Base-by-base conservation (phyloP, 192 early-diverging fungal species). In the Lobosporangium transversale region DNA sequence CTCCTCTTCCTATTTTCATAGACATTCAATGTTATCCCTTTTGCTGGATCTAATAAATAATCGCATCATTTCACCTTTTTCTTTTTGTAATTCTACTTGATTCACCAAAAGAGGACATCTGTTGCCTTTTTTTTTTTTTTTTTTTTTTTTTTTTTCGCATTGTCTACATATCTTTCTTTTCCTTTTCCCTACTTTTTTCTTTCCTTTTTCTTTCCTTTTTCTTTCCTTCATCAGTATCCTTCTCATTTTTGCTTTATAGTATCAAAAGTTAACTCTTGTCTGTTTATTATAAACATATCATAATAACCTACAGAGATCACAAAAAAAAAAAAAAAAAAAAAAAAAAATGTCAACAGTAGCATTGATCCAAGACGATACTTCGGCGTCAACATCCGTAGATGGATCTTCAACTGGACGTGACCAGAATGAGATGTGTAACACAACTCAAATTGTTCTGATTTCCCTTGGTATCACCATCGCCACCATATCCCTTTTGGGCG, bases 401-500 rank as follows among this genome's bases (percentile, higher is more conserved):
- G 49, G 58, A 17, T 26, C 40, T 14, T n/a, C n/a, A n/a, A n/a
- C n/a, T n/a, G n/a, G n/a, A n/a, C n/a, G n/a, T n/a, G n/a, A n/a
- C n/a, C n/a, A n/a, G n/a, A n/a, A n/a, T n/a, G n/a, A n/a, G n/a
- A n/a, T n/a, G n/a, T n/a, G n/a, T 20, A 49, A 40, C 9, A 76
- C 73, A 0, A 76, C 37, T 23, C 64, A 62, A 7, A 62, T 62
- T n/a, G 59, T 76, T 0, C 53, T 76, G 35, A 67, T 76, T 21
- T 26, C 65, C 18, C 43, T 76, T 0, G 73, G 73, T 12, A 35
- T 58, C 27, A 53, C 43, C 3, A 35, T 76, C 14, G 73, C 32
- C 0, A 53, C 37, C 6, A 17, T 76, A 8, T 49, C 67, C 17
- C 17, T 76, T 1, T 20, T 76, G 17, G 73, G 52, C 12, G 15